Base-by-base conservation (phyloP, 495 filamentous ascomycete genomes). In the Hypoxylon rickii region DNA sequence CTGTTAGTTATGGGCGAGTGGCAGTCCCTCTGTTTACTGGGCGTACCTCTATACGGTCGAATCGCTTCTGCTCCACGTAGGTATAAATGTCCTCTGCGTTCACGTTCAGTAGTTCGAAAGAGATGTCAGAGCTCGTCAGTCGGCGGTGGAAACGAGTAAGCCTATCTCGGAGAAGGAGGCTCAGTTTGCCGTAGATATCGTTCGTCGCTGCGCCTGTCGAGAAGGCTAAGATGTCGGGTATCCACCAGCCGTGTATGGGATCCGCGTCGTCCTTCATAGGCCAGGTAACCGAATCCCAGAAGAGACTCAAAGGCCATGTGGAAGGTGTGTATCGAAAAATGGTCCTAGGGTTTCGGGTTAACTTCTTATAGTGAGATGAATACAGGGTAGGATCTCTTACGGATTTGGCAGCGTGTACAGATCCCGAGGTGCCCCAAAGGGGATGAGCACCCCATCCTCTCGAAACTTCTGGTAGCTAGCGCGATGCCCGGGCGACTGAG, bases 151-250 rank as follows among this genome's bases (percentile, higher is more conserved):
- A 66, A 11, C 31, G 32, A 10, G 18, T n/a, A 7, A 73, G 33
- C 2, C 55, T n/a, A 22, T 21, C 52, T 7, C 39, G 44, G 21
- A 74, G 37, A 34, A 66, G 48, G 32, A 49, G 46, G 32, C 44
- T 61, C 0, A 74, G 32, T 29, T 69, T 70, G 39, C 69, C 69
- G 52, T 72, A 72, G 4, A 59, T 32, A 41, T 73, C 71, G 18
- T 58, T 63, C 4, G 47, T 64, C 26, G 56, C 48, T 3, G 36
- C 17, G 8, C 49, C 56, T 7, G 36, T 26, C 18, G 19, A 33
- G 7, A 38, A 58, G 11, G 42, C 31, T 3, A 33, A n/a, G 15
- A 70, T 56, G 6, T 64, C 63, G 24, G 55, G 17, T 13, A 47
- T 39, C 0, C 42, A 32, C 69, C 68, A 74, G 16, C 64, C 68